These are phyloP conservation scores for Cyberlindnera mycetangii DNA, from an alignment of 805 yeast species.

Conservation along the genomic window DNA sequence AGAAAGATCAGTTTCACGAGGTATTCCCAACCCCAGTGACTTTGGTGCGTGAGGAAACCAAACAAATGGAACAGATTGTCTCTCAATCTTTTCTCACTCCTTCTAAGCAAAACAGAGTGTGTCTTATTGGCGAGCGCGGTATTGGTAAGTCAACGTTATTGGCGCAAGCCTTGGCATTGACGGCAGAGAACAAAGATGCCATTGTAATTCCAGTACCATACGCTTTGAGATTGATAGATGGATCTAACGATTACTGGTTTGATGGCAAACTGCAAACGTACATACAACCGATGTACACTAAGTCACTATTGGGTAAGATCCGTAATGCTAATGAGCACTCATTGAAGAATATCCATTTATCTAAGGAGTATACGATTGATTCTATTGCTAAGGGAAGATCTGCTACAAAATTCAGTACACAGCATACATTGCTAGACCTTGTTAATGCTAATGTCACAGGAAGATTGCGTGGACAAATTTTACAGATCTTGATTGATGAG, in stretches of 20 bases:
- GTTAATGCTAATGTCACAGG: conserved; percentile 36
- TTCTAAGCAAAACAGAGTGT: conserved; percentile 45
- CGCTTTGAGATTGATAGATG: conserved; percentile 62
- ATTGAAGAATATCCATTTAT: conserved; percentile 34
- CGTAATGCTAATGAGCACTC: conserved; percentile 41
- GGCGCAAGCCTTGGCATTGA: conserved; percentile 65
- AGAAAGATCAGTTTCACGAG: conserved; percentile 67
- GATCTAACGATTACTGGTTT: conserved; percentile 63
- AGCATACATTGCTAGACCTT: conserved; percentile 43
- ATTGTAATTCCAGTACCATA: conserved; percentile 63
- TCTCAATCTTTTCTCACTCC: conserved; percentile 29
- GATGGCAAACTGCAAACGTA: conserved; percentile 47
- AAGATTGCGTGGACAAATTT: conserved; percentile 41
- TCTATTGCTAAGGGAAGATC: conserved; percentile 33
- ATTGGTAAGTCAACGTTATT: conserved; percentile 75
- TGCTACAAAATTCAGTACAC: conserved; percentile 28
- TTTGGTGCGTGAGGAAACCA: conserved; percentile 50
- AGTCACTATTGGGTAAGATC: conserved; percentile 54
- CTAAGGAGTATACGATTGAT: conserved; percentile 33
- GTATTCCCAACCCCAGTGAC: conserved; percentile 58
- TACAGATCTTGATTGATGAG: conserved; percentile 54
- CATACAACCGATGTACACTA: conserved; percentile 78
- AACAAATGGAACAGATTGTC: conserved; percentile 38
- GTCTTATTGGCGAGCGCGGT: conserved; percentile 70
- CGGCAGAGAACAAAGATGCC: conserved; percentile 37